Evolutionary conservation across 306 rosid genomes (phyloP).

Genomic region (Sindora glabra): DNA sequence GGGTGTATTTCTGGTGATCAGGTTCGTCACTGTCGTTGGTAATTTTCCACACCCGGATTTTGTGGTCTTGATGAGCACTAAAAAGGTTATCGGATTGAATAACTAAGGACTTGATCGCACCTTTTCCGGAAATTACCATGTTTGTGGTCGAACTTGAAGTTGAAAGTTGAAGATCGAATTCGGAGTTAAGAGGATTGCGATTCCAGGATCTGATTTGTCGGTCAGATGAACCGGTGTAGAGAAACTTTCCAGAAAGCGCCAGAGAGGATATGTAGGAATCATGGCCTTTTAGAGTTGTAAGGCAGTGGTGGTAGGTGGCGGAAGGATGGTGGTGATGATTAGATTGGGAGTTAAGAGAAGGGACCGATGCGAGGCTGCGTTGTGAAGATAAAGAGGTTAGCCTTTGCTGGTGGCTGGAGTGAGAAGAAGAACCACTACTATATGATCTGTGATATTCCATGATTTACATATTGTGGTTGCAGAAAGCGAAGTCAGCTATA

Average conservation of each 20-base stretch:
- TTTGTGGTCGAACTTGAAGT: conserved; percentile 5
- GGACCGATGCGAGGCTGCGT: conserved; percentile 48
- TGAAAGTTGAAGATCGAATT: neutral
- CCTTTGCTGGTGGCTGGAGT: conserved; percentile 7
- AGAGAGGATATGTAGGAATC: conserved; percentile 61
- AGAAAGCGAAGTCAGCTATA: neutral
- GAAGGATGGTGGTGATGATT: conserved; percentile 2
- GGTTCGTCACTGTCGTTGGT: neutral
- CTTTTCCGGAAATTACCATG: conserved; percentile 50
- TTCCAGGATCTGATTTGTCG: conserved; percentile 61
- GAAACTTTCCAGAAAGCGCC: conserved; percentile 41
- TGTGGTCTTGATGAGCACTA: conserved; percentile 85
- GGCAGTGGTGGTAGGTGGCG: conserved; percentile 28
- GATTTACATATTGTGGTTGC: conserved; percentile 28
- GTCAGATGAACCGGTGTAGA: conserved; percentile 72
- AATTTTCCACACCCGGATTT: conserved; percentile 82
- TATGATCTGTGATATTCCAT: conserved; percentile 46
- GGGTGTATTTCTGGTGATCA: conserved; percentile 38
- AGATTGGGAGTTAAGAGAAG: conserved; percentile 38
- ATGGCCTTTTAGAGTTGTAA: conserved; percentile 48
- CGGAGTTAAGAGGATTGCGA: conserved; percentile 11
- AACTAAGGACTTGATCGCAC: conserved; percentile 70
- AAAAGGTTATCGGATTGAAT: conserved; percentile 57
- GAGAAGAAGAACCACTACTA: conserved; percentile 5
- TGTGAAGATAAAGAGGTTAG: conserved; percentile 28